Conservation (phyloP, 495 filamentous ascomycete species). For the Aspergillus haitiensis region DNA sequence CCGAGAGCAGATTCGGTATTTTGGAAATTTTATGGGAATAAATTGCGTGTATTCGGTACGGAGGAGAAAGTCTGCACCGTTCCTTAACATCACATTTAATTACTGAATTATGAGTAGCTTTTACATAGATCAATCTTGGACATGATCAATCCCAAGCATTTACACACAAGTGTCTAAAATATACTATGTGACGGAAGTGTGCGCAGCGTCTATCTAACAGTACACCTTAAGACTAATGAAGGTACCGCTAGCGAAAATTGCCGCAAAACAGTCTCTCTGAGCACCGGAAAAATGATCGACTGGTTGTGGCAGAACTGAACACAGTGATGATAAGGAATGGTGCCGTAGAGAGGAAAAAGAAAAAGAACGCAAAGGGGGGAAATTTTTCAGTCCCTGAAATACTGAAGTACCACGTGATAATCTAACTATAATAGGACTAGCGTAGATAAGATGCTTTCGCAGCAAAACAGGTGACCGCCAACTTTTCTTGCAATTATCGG, state of each 20-base stretch:
- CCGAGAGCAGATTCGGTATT: constrained; percentile 53
- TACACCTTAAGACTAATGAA: constrained; percentile 59
- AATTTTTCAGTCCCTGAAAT: constrained; percentile 6
- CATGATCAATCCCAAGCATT: neutral
- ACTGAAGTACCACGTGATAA: constrained; percentile 29
- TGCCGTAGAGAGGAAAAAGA: constrained; percentile 44
- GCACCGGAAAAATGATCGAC: constrained; percentile 66
- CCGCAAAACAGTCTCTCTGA: constrained; percentile 53
- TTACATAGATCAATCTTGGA: neutral
- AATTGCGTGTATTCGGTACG: constrained; percentile 64
- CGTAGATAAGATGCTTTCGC: constrained; percentile 2
- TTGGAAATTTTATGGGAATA: constrained; percentile 65
- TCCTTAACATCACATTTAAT: constrained; percentile 19
- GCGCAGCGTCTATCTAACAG: constrained; percentile 69
- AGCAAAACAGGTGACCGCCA: constrained; percentile 33
- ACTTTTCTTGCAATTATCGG: constrained; percentile 44
- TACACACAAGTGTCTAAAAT: neutral
- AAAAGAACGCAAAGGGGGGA: constrained; percentile 25
- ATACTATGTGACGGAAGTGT: constrained; percentile 41
- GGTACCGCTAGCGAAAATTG: constrained; percentile 75
- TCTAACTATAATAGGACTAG: constrained; percentile 35
- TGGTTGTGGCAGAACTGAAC: constrained; percentile 47
- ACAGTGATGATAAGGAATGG: constrained; percentile 67
- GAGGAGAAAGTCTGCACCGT: constrained; percentile 53
- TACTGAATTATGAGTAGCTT: neutral